phyloP scores from a whole-genome alignment of 257 asterid species.

The Solanum sitiens region DNA sequence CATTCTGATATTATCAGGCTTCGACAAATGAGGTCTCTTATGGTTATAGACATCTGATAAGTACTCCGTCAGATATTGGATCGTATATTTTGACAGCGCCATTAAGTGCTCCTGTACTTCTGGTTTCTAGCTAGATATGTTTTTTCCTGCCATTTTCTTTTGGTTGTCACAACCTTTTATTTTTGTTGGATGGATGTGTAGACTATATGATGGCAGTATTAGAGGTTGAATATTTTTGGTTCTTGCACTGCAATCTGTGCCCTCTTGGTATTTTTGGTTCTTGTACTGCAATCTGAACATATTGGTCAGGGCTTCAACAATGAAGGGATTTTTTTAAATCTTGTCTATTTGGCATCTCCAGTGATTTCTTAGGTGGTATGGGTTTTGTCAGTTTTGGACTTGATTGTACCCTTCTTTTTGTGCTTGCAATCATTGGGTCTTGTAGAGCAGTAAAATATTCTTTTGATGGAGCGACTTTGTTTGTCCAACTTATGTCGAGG shows the following conservation, averaged over 20 bases:
- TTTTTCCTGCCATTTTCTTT: background rate
- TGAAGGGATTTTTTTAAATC: background rate
- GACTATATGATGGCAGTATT: background rate
- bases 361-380: background rate
- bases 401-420: background rate
- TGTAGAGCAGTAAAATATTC: background rate
- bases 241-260: background rate
- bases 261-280: too few species aligned
- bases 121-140: background rate
- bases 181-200: background rate
- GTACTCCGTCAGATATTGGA: background rate
- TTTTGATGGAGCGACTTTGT: background rate
- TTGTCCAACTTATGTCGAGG: background rate
- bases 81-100: background rate
- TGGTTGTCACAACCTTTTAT: background rate
- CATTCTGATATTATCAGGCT: too few species aligned
- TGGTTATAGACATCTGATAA: background rate
- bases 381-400: background rate
- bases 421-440: background rate
- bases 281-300: background rate
- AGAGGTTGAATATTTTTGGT: background rate
- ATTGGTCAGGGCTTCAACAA: background rate
- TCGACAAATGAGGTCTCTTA: background rate
- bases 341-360: background rate
- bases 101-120: background rate